Percentiles rank a stretch among this genome's conserved stretches.
Conservation (phyloP, 2,329 filamentous ascomycete species). For the Aulographum hederae region DNA sequence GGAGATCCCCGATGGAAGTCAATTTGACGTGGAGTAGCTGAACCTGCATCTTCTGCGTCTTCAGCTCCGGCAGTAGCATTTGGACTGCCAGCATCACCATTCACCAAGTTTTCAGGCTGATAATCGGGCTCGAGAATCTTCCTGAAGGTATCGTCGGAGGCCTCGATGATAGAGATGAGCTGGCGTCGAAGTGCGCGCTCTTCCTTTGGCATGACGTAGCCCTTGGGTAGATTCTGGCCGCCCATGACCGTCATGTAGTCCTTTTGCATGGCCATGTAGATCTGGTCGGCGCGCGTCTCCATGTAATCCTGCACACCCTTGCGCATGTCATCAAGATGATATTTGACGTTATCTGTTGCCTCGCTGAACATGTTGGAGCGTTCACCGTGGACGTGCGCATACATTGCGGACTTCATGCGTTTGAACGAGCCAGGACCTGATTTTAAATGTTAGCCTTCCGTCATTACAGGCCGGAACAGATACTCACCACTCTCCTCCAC, state of each 20-base stretch:
- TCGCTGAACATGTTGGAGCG: constrained; percentile 31
- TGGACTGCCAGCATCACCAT: no score
- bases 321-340: constrained; percentile 22
- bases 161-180: no score
- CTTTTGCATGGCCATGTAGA: constrained; percentile 15
- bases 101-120: no score
- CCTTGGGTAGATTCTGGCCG: no score
- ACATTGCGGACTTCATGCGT: constrained; percentile 36
- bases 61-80: no score
- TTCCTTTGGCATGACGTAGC: no score
- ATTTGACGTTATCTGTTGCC: constrained; percentile 23
- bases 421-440: constrained; percentile 24
- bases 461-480: background rate
- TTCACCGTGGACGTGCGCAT: constrained; percentile 20
- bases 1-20: no score
- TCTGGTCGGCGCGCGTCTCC: constrained; percentile 25
- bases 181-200: no score
- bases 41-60: no score
- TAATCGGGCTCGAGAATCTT: no score
- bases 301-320: constrained; percentile 23
- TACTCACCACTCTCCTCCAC: constrained; percentile 21
- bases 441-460: constrained; percentile 1
- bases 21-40: no score
- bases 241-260: constrained; percentile 21
- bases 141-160: no score